Evolutionary conservation across 495 filamentous ascomycete genomes (phyloP).

Genomic region (Rhypophila decipiens): DNA sequence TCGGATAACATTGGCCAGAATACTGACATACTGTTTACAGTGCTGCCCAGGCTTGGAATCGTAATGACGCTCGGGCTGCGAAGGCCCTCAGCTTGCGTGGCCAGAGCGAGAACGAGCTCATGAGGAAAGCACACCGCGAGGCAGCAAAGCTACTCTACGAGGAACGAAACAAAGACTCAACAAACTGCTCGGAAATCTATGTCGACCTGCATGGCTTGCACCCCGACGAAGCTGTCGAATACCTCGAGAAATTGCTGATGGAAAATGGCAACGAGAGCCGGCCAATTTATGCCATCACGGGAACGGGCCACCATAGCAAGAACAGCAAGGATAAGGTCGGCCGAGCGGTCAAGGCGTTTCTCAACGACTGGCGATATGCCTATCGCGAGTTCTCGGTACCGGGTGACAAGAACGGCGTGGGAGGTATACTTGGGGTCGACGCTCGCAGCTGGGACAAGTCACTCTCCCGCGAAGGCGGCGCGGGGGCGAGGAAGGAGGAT

Average conservation of each 20-base stretch:
- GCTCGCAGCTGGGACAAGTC: constrained; percentile 80
- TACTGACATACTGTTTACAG: constrained; percentile 39
- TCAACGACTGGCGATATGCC: constrained; percentile 93
- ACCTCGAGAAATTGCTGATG: constrained; percentile 78
- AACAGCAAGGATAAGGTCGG: constrained; percentile 98
- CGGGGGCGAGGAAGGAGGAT: constrained; percentile 43
- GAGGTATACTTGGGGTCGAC: constrained; percentile 92
- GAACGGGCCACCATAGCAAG: constrained; percentile 96
- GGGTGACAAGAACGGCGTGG: constrained; percentile 82
- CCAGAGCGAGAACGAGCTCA: constrained; percentile 92
- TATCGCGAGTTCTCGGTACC: constrained; percentile 95
- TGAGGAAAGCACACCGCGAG: constrained; percentile 95
- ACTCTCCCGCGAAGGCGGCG: constrained; percentile 40
- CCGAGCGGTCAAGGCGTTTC: constrained; percentile 81
- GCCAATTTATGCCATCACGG: constrained; percentile 93
- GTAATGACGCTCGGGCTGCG: constrained; percentile 92
- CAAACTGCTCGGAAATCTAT: constrained; percentile 65
- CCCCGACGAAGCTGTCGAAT: constrained; percentile 94
- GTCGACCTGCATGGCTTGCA: constrained; percentile 95
- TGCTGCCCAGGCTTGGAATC: constrained; percentile 99
- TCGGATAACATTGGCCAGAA: not conserved
- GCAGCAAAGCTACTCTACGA: constrained; percentile 90
- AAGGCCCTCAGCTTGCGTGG: constrained; percentile 91
- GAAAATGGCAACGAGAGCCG: constrained; percentile 66
- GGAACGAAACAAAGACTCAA: constrained; percentile 75